Evolutionary conservation across 176 grass and related monocot species (phyloP).

Genomic region (Alopecurus myosuroides): DNA sequence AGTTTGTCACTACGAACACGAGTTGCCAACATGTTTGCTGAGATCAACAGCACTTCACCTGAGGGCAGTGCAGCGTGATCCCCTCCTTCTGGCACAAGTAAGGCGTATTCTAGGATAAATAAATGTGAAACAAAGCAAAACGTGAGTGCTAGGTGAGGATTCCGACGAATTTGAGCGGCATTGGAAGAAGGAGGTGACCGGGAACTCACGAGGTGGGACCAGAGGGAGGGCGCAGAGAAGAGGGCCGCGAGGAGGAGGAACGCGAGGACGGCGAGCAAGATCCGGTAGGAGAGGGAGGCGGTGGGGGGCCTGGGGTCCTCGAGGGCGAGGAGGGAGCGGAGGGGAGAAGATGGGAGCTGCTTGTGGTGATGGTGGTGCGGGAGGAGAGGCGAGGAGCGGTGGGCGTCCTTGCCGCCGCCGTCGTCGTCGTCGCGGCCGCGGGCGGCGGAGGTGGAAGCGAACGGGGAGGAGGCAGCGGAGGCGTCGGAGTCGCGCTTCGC

Average conservation of each 20-base stretch:
- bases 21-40: not conserved
- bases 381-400: conserved; percentile 46
- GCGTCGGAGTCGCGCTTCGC: conserved; percentile 57
- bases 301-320: conserved; percentile 68
- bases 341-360: conserved; percentile 28
- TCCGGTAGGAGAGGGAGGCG: conserved; percentile 62
- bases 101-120: conserved; percentile 24
- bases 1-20: not conserved
- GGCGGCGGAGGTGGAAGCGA: conserved; percentile 31
- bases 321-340: conserved; percentile 71
- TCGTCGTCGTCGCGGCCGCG: conserved; percentile 44
- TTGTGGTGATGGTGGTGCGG: conserved; percentile 37
- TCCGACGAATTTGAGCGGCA: not conserved
- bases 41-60: conserved; percentile 34
- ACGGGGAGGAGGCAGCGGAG: conserved; percentile 35
- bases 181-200: not conserved
- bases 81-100: conserved; percentile 62
- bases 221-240: conserved; percentile 51
- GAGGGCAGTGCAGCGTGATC: conserved; percentile 65
- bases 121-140: not conserved
- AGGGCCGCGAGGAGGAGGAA: conserved; percentile 40
- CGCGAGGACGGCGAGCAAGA: conserved; percentile 54
- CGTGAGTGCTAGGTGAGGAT: not conserved
- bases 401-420: conserved; percentile 53
- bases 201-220: conserved; percentile 74